Evolutionary conservation across 2,329 filamentous ascomycete species (phyloP).

Genomic region (Ceratocystis smalleyi): DNA sequence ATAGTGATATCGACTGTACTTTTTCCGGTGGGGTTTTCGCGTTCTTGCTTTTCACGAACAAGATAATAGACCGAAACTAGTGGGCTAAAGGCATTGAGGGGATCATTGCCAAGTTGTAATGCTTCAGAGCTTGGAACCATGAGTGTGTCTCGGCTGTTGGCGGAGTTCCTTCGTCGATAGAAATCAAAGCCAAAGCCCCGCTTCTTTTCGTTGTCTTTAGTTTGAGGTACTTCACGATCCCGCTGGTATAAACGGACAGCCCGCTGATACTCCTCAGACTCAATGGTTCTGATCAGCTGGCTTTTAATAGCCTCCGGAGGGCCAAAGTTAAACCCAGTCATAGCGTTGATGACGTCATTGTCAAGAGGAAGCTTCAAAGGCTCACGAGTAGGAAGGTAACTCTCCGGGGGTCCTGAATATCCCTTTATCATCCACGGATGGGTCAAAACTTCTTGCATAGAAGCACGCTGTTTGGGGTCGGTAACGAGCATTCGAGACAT

Average conservation of each 20-base stretch:
- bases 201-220: conserved; percentile 60
- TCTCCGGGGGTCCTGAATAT: conserved; percentile 73
- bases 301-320: conserved; percentile 65
- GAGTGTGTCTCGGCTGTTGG: conserved; percentile 75
- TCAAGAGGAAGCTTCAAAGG: conserved; percentile 77
- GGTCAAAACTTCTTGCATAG: conserved; percentile 77
- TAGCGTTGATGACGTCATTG: conserved; percentile 66
- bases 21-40: conserved; percentile 36
- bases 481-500: conserved; percentile 94
- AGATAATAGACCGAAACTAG: conserved; percentile 89
- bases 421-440: conserved; percentile 96
- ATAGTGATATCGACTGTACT: conserved; percentile 22
- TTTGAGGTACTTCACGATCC: conserved; percentile 46
- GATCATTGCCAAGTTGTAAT: conserved; percentile 66
- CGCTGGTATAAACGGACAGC: conserved; percentile 57
- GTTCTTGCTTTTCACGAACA: conserved; percentile 84
- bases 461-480: conserved; percentile 74
- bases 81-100: conserved; percentile 83
- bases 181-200: conserved; percentile 86
- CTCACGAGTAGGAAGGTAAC: conserved; percentile 69
- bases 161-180: conserved; percentile 85
- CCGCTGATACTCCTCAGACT: conserved; percentile 85
- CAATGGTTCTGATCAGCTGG: conserved; percentile 71
- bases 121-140: conserved; percentile 72
- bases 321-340: conserved; percentile 98